These are phyloP conservation scores for Saccharum hybrid DNA, from an alignment of 202 grass and related monocot species.

Conservation along the genomic window DNA sequence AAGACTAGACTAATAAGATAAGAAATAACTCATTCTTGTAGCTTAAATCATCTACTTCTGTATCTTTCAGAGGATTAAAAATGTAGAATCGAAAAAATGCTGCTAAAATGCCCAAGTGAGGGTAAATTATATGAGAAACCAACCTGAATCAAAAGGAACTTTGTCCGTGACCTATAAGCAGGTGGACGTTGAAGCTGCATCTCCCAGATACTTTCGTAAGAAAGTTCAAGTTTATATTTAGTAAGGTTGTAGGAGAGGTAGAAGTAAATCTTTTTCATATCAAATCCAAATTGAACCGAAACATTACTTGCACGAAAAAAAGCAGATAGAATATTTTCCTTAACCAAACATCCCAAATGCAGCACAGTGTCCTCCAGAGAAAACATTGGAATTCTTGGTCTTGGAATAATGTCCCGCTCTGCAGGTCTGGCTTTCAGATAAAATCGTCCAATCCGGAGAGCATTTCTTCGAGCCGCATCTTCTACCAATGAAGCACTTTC, in stretches of 20 bases:
- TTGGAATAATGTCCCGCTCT: constrained; percentile 70
- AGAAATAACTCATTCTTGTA: not conserved
- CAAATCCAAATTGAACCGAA: constrained; percentile 68
- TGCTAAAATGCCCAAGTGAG: no score
- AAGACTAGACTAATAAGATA: not conserved
- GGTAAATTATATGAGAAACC: constrained; percentile 32
- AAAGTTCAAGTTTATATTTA: constrained; percentile 79
- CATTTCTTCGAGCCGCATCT: constrained; percentile 29
- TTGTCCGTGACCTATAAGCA: constrained; percentile 41
- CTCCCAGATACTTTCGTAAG: constrained; percentile 95
- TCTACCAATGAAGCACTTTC: constrained; percentile 51
- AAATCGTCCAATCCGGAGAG: constrained; percentile 29
- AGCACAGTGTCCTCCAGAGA: constrained; percentile 43
- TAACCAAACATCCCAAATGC: constrained; percentile 77
- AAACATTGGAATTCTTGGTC: constrained; percentile 66
- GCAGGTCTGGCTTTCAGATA: constrained; percentile 49
- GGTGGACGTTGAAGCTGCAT: constrained; percentile 74
- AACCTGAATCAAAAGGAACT: constrained; percentile 90
- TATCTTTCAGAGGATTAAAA: not conserved
- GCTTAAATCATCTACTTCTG: not conserved
- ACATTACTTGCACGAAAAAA: constrained; percentile 50
- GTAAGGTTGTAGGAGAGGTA: constrained; percentile 20
- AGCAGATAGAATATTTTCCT: constrained; percentile 55
- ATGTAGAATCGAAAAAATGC: no score
- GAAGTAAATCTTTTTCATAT: constrained; percentile 77